Percentiles rank a stretch among this genome's conserved stretches.
Evolutionary conservation across 768 basidiomycete species (phyloP).

Genomic region (Amanita pseudoporphyria): DNA sequence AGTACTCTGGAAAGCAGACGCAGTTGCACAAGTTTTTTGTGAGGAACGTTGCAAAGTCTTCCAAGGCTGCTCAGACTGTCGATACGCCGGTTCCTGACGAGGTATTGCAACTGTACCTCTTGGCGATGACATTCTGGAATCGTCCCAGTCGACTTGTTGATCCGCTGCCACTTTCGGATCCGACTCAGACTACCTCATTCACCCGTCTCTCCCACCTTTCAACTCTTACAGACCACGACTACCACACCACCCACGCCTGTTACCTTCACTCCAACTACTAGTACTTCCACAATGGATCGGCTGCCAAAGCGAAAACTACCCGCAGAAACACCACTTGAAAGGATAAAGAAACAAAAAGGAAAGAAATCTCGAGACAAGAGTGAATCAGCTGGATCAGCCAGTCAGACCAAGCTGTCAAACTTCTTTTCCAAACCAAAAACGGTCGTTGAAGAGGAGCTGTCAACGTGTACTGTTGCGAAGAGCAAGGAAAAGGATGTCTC

Average conservation of each 20-base stretch:
- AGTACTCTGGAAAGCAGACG: conserved; percentile 82
- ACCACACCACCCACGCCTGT: conserved; percentile 2
- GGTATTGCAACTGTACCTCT: not conserved
- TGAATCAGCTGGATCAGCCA: conserved; percentile 11
- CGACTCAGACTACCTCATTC: not conserved
- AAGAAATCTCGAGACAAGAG: conserved; percentile 17
- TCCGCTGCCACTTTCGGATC: not conserved
- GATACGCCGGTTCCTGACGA: not conserved
- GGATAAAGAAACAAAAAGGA: conserved; percentile 15
- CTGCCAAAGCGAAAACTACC: conserved; percentile 21
- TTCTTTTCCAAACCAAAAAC: conserved; percentile 32
- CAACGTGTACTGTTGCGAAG: not conserved
- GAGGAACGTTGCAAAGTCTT: conserved; percentile 23
- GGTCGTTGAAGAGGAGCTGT: conserved; percentile 9
- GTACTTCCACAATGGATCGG: conserved; percentile 2
- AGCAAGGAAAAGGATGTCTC: conserved; percentile 19
- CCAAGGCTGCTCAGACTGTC: not conserved
- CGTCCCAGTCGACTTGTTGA: not conserved
- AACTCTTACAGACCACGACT: not conserved
- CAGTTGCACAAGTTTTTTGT: conserved; percentile 78
- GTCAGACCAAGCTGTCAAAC: conserved; percentile 32
- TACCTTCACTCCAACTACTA: not conserved
- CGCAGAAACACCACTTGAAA: conserved; percentile 13
- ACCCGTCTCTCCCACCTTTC: not conserved
- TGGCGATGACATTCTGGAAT: not conserved